Conservation (phyloP, 1,284 basidiomycete genomes). For the Irpex lacteus region DNA sequence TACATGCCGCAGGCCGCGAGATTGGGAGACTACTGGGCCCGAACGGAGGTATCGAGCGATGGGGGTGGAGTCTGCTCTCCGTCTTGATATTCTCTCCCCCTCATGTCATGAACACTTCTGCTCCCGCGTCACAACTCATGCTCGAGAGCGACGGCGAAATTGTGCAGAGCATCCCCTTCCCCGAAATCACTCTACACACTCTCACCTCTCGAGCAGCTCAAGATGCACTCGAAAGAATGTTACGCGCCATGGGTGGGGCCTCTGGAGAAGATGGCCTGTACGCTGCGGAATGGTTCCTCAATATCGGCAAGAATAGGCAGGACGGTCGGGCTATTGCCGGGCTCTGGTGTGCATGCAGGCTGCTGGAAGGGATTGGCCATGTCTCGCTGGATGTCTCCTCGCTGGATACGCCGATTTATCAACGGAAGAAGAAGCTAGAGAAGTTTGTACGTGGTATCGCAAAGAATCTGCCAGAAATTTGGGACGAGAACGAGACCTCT, state of each 20-base stretch:
- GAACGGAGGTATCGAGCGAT: conserved; percentile 80
- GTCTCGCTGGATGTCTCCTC: conserved; percentile 37
- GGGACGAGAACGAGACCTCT: conserved; percentile 47
- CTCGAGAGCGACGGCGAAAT: conserved; percentile 47
- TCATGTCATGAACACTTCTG: conserved; percentile 42
- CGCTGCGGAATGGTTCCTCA: conserved; percentile 80
- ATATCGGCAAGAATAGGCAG: conserved; percentile 48
- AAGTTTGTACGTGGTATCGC: conserved; percentile 66
- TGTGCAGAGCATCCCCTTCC: conserved; percentile 47
- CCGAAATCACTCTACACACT: conserved; percentile 57
- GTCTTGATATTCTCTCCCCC: conserved; percentile 72
- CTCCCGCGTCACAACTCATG: conserved; percentile 51
- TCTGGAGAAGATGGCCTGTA: conserved; percentile 69
- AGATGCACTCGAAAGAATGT: conserved; percentile 62
- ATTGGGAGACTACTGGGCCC: conserved; percentile 76
- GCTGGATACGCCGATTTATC: conserved; percentile 15
- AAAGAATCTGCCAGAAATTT: conserved; percentile 63
- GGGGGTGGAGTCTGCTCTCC: conserved; percentile 82
- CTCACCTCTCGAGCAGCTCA: conserved; percentile 56
- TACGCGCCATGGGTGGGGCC: conserved; percentile 68
- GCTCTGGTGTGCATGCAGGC: conserved; percentile 76
- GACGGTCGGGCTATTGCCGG: conserved; percentile 61
- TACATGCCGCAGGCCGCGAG: conserved; percentile 44
- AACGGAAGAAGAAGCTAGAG: conserved; percentile 40
- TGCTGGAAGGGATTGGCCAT: conserved; percentile 69